These are phyloP conservation scores for Cardamine occulta DNA, from an alignment of 345 rosid genomes.

Conservation along the genomic window DNA sequence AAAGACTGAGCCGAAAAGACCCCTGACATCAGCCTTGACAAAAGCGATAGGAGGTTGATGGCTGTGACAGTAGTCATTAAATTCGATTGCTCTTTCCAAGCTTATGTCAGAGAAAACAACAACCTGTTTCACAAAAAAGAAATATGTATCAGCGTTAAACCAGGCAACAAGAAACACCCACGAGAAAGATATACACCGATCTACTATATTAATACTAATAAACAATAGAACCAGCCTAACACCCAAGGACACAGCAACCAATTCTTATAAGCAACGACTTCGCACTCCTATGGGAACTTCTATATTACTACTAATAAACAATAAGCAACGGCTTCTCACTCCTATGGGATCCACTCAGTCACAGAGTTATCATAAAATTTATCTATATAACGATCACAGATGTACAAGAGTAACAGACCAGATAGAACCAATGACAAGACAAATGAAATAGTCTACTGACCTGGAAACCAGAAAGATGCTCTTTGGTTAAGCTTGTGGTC, in stretches of 20 bases:
- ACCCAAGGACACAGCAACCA: background rate
- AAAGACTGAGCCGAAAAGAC: conserved; percentile 93
- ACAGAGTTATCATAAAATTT: conserved; percentile 11
- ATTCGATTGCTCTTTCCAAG: conserved; percentile 76
- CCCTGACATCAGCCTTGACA: conserved; percentile 92
- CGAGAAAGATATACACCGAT: background rate
- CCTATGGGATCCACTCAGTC: background rate
- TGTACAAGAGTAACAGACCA: too few species aligned
- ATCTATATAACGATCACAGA: background rate
- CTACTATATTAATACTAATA: background rate
- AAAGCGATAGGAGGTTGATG: conserved; percentile 92
- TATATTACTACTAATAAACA: too few species aligned
- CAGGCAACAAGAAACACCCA: conserved; percentile 20
- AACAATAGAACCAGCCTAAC: background rate
- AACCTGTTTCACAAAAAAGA: conserved; percentile 59
- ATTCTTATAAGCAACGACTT: conserved; percentile 17
- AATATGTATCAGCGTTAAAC: conserved; percentile 21
- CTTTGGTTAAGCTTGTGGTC: conserved; percentile 69
- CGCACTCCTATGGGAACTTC: too few species aligned
- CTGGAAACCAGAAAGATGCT: conserved; percentile 85
- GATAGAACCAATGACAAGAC: conserved; percentile 13
- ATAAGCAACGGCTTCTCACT: too few species aligned
- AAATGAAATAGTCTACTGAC: conserved; percentile 45
- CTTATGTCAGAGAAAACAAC: conserved; percentile 87
- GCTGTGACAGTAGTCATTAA: conserved; percentile 80